Evolutionary conservation across 2,329 filamentous ascomycete genomes (phyloP).

Genomic region (Penicillium vulpinum): DNA sequence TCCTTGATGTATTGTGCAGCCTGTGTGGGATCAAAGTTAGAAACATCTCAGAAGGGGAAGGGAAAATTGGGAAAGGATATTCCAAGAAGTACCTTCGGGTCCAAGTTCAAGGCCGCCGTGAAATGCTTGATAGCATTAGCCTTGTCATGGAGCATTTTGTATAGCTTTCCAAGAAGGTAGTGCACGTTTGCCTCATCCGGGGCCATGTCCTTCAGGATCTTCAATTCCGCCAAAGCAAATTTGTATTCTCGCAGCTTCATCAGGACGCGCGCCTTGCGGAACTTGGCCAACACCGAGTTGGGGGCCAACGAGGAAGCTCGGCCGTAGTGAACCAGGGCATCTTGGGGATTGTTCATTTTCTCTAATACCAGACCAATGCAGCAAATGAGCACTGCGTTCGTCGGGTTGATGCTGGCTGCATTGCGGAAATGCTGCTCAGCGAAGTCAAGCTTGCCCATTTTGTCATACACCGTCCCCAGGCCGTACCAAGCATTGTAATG

Average conservation of each 20-base stretch:
- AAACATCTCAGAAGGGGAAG: conserved; percentile 5
- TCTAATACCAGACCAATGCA: conserved; percentile 90
- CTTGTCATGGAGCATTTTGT: conserved; percentile 60
- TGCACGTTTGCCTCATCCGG: conserved; percentile 96
- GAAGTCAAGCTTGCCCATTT: conserved; percentile 85
- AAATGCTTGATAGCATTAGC: conserved; percentile 87
- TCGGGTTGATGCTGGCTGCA: conserved; percentile 86
- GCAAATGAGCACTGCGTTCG: conserved; percentile 87
- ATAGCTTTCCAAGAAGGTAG: conserved; percentile 75
- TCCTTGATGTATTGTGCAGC: conserved; percentile 94
- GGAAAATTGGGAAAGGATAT: not conserved
- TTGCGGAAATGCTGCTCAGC: conserved; percentile 89
- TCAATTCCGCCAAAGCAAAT: conserved; percentile 75
- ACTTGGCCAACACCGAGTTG: conserved; percentile 76
- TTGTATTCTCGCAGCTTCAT: conserved; percentile 71
- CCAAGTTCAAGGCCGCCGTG: conserved; percentile 89
- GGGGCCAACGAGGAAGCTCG: conserved; percentile 82
- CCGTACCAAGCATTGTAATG: conserved; percentile 99
- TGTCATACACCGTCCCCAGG: conserved; percentile 76
- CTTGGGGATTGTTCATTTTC: conserved; percentile 77
- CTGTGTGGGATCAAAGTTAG: conserved; percentile 48
- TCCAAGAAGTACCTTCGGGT: conserved; percentile 76
- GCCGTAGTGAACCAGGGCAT: conserved; percentile 77
- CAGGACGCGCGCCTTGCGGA: conserved; percentile 87
- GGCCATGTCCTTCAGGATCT: conserved; percentile 84